Evolutionary conservation across 2,329 filamentous ascomycete species (phyloP).

Genomic region (Fusarium sp.): DNA sequence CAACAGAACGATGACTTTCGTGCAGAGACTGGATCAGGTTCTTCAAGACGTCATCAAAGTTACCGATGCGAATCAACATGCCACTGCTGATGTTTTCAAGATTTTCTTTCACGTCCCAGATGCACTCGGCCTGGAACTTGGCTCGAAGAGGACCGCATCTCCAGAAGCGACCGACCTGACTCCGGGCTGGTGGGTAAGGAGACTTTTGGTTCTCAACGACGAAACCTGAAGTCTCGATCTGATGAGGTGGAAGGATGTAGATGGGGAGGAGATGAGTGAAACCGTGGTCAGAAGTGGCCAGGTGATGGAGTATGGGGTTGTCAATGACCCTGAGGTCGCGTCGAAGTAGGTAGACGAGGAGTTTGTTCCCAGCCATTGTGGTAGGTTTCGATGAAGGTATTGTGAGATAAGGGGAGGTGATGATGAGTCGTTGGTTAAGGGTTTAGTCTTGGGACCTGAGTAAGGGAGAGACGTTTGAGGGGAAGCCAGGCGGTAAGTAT

Average conservation of each 20-base stretch:
- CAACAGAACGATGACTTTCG: constrained; percentile 57
- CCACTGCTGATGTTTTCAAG: constrained; percentile 68
- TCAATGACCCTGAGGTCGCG: constrained; percentile 77
- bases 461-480: constrained; percentile 6
- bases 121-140: constrained; percentile 75
- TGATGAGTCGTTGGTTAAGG: constrained; percentile 4
- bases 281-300: constrained; percentile 59
- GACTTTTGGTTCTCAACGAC: constrained; percentile 62
- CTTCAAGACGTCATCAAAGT: constrained; percentile 65
- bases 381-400: not conserved
- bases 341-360: constrained; percentile 76
- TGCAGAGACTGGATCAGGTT: constrained; percentile 63
- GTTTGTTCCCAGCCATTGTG: constrained; percentile 53
- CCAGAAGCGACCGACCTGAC: constrained; percentile 73
- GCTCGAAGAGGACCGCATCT: constrained; percentile 76
- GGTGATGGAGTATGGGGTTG: constrained; percentile 74
- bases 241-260: constrained; percentile 73
- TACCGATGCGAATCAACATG: constrained; percentile 71
- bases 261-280: constrained; percentile 77
- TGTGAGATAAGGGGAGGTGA: not conserved
- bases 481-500: constrained; percentile 1
- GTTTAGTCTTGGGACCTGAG: not conserved
- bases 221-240: constrained; percentile 80
- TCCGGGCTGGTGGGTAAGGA: constrained; percentile 75
- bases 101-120: constrained; percentile 75